Evolutionary conservation across 441 rosid species (phyloP), one percentile per base, ranked within the genome.

Genomic region (Mallotus repandus): DNA sequence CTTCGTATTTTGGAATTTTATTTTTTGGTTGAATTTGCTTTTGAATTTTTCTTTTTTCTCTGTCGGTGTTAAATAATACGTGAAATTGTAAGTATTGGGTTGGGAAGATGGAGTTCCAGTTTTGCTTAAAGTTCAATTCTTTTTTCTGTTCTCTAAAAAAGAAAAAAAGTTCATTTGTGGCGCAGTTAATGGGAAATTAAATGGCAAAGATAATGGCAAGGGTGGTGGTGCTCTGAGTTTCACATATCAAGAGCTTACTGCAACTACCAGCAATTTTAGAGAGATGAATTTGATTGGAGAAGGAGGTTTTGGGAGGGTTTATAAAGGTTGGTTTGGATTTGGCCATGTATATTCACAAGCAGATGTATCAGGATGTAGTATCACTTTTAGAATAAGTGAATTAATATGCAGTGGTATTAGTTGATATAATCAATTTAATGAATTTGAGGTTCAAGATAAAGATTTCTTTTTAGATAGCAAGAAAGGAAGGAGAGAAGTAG

Each of bases 221-320:
- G 82, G 83, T 69, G 71, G 80, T 48, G 89, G 88, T 14, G 97
- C 96, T 0, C 84, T 86, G 61, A 92, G 95, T n/a, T 91, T 94
- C 84, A 87, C 98, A 50, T 94, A 92, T 78, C 80, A 89, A 6
- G 96, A 94, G 73, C 86, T 94, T n/a, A 97, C 98, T 16, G 77
- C 92, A 7, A 97, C 99, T 7, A 89, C 98, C 0, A 82, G 79
- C 85, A 95, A 95, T 84, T 91, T 95, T 71, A 78, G 94, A 65
- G 95, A 91, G 76, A 86, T 84, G 73, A 91, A 94, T 84, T 72
- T 95, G 68, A 86, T 92, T 10, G 98, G 98, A 16, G 98, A 95
- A 86, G 99, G 99, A 15, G 97, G 98, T 61, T 95, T 95, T 9
- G 99, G 99, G 1, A 86, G 92, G 73, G 98, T 95, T 78, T 95